phyloP scores from a whole-genome alignment of 1,284 basidiomycete species.

The Xerocomus nothofagi region DNA sequence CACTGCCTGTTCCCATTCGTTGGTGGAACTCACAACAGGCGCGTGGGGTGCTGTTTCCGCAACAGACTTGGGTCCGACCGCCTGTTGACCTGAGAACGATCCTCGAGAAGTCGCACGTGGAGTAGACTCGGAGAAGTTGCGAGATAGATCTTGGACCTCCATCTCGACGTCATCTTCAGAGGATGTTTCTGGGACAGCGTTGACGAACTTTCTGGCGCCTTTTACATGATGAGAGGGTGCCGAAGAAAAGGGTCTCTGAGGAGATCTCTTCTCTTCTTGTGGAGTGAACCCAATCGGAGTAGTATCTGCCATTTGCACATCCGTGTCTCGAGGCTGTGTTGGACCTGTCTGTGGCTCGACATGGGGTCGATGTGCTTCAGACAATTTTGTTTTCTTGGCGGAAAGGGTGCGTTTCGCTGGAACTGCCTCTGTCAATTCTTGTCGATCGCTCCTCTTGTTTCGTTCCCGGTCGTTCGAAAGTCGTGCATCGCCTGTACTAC shows the following conservation, averaged over 20 bases:
- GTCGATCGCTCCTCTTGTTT: not conserved
- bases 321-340: not conserved
- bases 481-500: not conserved
- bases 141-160: constrained; percentile 4
- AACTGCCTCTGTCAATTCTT: not conserved
- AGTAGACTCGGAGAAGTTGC: not conserved
- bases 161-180: constrained; percentile 18
- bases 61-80: not conserved
- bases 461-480: not conserved
- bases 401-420: not conserved
- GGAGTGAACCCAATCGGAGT: not conserved
- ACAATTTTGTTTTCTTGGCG: constrained; percentile 5
- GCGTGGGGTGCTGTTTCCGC: not conserved
- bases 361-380: not conserved
- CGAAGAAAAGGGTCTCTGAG: not conserved
- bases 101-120: not conserved
- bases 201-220: not conserved
- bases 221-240: not conserved
- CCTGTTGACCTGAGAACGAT: not conserved
- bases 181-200: not conserved
- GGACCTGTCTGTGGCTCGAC: not conserved
- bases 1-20: not conserved
- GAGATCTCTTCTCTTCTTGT: not conserved
- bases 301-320: constrained; percentile 11
- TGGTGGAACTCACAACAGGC: not conserved